Evolutionary conservation across 257 asterid genomes (phyloP).

Genomic region (Petunia secreta): DNA sequence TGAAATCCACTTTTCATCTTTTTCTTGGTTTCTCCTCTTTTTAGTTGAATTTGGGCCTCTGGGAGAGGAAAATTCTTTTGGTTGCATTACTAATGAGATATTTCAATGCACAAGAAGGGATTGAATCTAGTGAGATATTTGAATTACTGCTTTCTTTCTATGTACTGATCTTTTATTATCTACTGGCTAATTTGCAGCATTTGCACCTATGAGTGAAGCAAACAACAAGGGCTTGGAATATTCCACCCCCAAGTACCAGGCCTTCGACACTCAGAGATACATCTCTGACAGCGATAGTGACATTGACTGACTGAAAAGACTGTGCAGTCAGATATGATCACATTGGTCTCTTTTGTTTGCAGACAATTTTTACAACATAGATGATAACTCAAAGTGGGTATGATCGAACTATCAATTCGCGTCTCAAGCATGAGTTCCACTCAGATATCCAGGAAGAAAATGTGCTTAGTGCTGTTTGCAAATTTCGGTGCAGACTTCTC

Average conservation of each 20-base stretch:
- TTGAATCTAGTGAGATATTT: constrained; percentile 2
- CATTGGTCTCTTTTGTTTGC: neutral
- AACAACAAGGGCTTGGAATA: constrained; percentile 40
- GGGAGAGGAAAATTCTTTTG: no score
- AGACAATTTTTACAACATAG: neutral
- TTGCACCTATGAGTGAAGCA: constrained; percentile 80
- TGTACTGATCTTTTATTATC: constrained; percentile 22
- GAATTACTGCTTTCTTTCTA: constrained; percentile 1
- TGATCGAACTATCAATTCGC: no score
- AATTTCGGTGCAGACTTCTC: no score
- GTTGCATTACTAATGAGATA: no score
- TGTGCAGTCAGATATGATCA: neutral
- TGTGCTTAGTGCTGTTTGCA: no score
- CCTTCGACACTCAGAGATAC: constrained; percentile 73
- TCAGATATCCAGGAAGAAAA: no score
- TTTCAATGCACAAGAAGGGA: constrained; percentile 3
- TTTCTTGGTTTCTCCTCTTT: neutral
- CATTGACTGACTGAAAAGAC: constrained; percentile 32
- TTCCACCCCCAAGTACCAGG: constrained; percentile 55
- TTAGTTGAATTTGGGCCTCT: no score
- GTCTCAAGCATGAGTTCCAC: no score
- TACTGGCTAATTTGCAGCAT: constrained; percentile 57
- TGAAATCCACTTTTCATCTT: neutral
- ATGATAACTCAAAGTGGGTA: neutral
- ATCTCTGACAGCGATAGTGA: constrained; percentile 70